phyloP scores from a whole-genome alignment of 805 yeast species.

The Kodamaea jinghongensis region DNA sequence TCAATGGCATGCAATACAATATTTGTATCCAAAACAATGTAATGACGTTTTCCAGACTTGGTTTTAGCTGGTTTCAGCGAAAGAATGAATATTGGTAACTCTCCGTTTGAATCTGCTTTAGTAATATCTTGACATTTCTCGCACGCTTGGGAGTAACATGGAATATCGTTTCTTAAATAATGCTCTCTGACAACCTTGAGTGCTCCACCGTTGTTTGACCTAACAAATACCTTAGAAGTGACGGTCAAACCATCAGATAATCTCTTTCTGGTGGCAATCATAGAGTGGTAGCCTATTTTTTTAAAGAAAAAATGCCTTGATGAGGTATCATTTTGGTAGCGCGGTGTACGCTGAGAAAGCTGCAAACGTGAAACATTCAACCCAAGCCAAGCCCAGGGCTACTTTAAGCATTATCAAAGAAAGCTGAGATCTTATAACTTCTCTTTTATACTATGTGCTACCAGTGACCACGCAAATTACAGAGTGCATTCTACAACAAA shows the following conservation, averaged over 20 bases:
- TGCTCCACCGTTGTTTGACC: conserved; percentile 88
- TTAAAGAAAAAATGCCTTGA: too few relatives aligned
- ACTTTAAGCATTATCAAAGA: too few relatives aligned
- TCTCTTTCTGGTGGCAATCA: conserved; percentile 31
- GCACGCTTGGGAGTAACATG: conserved; percentile 80
- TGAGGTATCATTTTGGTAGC: too few relatives aligned
- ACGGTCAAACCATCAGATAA: conserved; percentile 51
- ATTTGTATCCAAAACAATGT: conserved; percentile 83
- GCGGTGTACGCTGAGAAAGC: too few relatives aligned
- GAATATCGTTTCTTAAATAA: conserved; percentile 86
- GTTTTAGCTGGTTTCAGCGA: conserved; percentile 57
- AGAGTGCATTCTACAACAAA: too few relatives aligned
- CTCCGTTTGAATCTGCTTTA: conserved; percentile 65
- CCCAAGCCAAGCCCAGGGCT: too few relatives aligned
- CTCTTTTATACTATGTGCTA: too few relatives aligned
- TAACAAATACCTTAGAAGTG: conserved; percentile 85
- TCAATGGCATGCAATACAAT: conserved; percentile 87
- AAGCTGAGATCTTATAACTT: too few relatives aligned
- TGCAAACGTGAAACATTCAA: too few relatives aligned
- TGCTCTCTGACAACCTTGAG: conserved; percentile 92
- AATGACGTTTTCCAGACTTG: conserved; percentile 62
- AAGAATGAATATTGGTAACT: conserved; percentile 63
- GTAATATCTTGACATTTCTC: conserved; percentile 52
- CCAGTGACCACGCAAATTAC: too few relatives aligned
- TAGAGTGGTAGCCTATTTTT: conserved; percentile 3